Conservation (phyloP, 768 basidiomycete species). For the Lactarius akahatsu region DNA sequence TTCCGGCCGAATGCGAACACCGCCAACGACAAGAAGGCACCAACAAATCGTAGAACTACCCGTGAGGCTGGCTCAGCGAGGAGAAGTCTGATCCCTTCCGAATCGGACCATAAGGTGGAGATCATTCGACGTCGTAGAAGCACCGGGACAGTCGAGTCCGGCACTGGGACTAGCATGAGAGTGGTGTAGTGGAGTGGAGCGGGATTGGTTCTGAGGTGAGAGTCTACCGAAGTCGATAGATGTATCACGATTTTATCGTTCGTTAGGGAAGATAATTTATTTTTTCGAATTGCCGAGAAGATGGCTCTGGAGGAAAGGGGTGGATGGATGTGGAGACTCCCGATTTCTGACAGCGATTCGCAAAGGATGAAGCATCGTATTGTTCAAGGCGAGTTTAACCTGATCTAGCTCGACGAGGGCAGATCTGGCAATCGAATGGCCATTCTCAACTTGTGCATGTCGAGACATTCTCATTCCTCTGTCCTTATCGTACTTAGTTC, state of each 20-base stretch:
- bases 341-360: slow-evolving; percentile 29
- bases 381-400: slow-evolving; percentile 22
- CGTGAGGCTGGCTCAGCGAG: slow-evolving; percentile 22
- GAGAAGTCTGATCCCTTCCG: slow-evolving; percentile 27
- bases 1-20: slow-evolving; percentile 28
- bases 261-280: background rate
- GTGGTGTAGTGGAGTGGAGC: slow-evolving; percentile 17
- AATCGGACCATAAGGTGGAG: slow-evolving; percentile 33
- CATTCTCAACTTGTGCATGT: slow-evolving; percentile 11
- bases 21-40: slow-evolving; percentile 18
- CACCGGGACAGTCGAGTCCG: slow-evolving; percentile 24
- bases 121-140: slow-evolving; percentile 26
- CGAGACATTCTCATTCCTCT: slow-evolving; percentile 16
- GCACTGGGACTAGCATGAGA: slow-evolving; percentile 10
- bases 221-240: slow-evolving; percentile 1
- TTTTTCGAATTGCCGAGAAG: slow-evolving; percentile 1
- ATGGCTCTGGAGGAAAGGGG: slow-evolving; percentile 18
- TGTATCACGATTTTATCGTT: background rate
- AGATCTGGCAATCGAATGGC: slow-evolving; percentile 11
- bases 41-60: slow-evolving; percentile 9
- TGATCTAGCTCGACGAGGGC: slow-evolving; percentile 16
- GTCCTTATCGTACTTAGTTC: background rate
- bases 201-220: slow-evolving; percentile 11
- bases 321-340: slow-evolving; percentile 23
- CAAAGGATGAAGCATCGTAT: slow-evolving; percentile 22